phyloP scores from a whole-genome alignment of 1,139 yeast genomes.

The Yamadazyma pseudoaaseri region DNA sequence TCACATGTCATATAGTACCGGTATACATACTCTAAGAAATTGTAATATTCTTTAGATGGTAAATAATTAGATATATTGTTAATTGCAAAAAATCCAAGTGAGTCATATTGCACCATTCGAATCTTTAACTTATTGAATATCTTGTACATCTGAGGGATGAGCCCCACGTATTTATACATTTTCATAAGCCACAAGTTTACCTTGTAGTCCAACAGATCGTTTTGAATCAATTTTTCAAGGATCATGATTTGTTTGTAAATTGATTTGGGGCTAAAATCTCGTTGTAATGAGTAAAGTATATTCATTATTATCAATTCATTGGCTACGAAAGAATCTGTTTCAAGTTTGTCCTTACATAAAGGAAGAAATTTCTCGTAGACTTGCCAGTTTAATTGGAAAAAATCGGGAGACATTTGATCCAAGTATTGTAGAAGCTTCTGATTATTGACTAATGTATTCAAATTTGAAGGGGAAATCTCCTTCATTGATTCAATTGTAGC shows the following conservation, averaged over 20 bases:
- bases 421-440: conserved; percentile 39
- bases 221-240: conserved; percentile 46
- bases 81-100: conserved; percentile 56
- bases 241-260: conserved; percentile 34
- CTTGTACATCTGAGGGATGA: conserved; percentile 54
- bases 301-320: conserved; percentile 63
- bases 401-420: conserved; percentile 15
- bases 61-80: conserved; percentile 29
- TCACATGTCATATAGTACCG: conserved; percentile 53
- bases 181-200: conserved; percentile 70
- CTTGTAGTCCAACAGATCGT: conserved; percentile 66
- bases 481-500: conserved; percentile 9
- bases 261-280: conserved; percentile 12
- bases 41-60: conserved; percentile 27
- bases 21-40: conserved; percentile 28
- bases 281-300: conserved; percentile 22
- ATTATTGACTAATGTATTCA: conserved; percentile 47
- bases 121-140: conserved; percentile 59
- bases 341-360: conserved; percentile 35
- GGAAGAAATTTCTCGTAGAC: conserved; percentile 31
- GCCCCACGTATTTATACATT: conserved; percentile 45
- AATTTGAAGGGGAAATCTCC: conserved; percentile 17
- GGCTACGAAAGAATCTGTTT: conserved; percentile 64
- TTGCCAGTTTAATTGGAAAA: conserved; percentile 27
- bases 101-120: conserved; percentile 78